Base-by-base conservation (phyloP, 1,284 basidiomycete genomes). In the Ceratobasidium sp. region DNA sequence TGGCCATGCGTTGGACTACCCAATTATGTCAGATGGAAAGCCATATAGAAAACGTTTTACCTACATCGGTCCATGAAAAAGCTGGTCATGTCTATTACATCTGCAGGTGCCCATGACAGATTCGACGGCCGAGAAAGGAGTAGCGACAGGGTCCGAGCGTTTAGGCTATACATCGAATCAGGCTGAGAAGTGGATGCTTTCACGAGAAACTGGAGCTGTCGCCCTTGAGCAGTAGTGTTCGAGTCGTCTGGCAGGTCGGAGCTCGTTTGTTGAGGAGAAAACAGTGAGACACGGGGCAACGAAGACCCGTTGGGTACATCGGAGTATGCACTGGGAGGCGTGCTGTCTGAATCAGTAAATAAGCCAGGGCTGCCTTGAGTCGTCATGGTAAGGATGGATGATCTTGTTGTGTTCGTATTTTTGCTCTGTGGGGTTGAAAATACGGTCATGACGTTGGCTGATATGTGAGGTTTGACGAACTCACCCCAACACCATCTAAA, bases 41-140 rank as follows among this genome's bases (percentile, higher is more conserved):
- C 3, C 26, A 30, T 8, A 28, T 28, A n/a, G 3, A 34, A 34
- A 21, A 18, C 28, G 6, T 18, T 34, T 12, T 34, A 36, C 34
- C 34, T n/a, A 57, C 53, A 57, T 57, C 34, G 53, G 21, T 28
- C 34, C 53, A 57, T 36, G 34, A 57, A 32, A n/a, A 57, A 57
- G n/a, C 34, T 36, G 18, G 34, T n/a, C 53, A 57, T 57, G 9
- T 57, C 34, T 18, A n/a, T 4, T 10, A 36, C 30, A 21, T 57
- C 30, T 18, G 30, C n/a, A 14, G 53, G 53, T 2, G 34, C 3
- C 34, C 30, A 36, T n/a, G 53, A 57, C 10, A 57, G 10, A 8
- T 21, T 18, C 9, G 30, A 3, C n/a, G 53, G 53, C 16, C n/a
- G 26, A n/a, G 53, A 57, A 16, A 57, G 34, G 1, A 57, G 12